Evolutionary conservation across 2,329 filamentous ascomycete genomes (phyloP), one percentile per base, ranked within the genome.

Genomic region (Aspergillus latus): DNA sequence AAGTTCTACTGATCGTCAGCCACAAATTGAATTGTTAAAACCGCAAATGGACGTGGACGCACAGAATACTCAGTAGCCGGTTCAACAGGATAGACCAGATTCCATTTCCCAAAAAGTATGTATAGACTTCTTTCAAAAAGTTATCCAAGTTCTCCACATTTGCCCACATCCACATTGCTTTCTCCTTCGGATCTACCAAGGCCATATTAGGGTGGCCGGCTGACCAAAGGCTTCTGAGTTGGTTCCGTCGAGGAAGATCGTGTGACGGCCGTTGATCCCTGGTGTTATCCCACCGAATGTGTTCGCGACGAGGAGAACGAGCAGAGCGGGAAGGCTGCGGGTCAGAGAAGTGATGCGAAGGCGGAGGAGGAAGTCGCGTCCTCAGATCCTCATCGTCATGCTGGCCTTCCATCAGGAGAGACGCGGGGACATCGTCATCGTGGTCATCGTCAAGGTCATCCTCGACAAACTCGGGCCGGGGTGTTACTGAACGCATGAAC

Each of bases 91-190:
- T 96, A 56, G 90, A 95, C 83, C 87, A 92, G 37, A 96, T 85
- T 0, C 92, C 92, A 61, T 90, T 88, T 1, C 88, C 88, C 50
- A 88, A 79, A 67, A 89, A 96, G 73, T 96, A 97, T 62, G 88
- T 82, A 70, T 97, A 97, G 3, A 96, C 90, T 60, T 88, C 88
- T 54, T 85, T 83, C 68, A 96, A 85, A 70, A 96, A 97, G 65
- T 86, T 88, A 73, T 97, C 92, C 52, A 97, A 79, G 68, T 96
- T 94, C 37, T 89, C 85, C 56, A 94, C 90, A 67, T 96, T 96
- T 53, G 90, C 90, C 89, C 92, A 97, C 74, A 90, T 84, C 88
- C 91, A 97, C 78, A 96, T 84, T 3, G 92, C 92, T 72, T 87
- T 88, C 68, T 93, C 88, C 72, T 86, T 86, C 0, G 85, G 83